These are phyloP conservation scores for Penicillium sp. DNA, from an alignment of 2,329 filamentous ascomycete genomes.

Conservation along the genomic window DNA sequence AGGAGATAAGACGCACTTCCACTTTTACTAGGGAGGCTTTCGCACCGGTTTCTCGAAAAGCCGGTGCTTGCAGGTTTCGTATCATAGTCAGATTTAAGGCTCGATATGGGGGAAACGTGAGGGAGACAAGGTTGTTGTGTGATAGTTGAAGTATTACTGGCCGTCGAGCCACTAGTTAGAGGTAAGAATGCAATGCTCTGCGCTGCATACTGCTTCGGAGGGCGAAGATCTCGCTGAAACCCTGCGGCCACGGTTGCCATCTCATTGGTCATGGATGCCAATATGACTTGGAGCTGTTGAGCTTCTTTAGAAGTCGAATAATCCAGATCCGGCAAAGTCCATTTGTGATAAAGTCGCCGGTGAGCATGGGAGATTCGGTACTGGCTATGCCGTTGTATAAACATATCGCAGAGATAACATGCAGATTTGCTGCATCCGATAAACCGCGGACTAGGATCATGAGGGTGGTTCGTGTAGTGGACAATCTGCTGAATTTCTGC, in stretches of 20 bases:
- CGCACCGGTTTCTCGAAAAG: background rate
- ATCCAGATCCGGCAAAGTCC: background rate
- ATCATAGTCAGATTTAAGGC: background rate
- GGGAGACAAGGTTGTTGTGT: background rate
- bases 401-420: background rate
- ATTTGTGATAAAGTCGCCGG: background rate
- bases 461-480: background rate
- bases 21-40: background rate
- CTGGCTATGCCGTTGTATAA: background rate
- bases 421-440: background rate
- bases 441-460: background rate
- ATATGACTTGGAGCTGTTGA: background rate
- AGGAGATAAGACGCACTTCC: background rate
- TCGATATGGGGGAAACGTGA: background rate
- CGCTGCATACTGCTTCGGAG: background rate
- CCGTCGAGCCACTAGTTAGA: background rate
- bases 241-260: background rate
- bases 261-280: background rate
- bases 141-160: background rate
- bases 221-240: background rate
- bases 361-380: background rate
- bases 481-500: background rate
- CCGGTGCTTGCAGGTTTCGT: background rate
- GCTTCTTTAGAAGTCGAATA: background rate
- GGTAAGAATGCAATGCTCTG: background rate